phyloP scores from a whole-genome alignment of 352 stramenopile species.

The Globisporangium nunn region DNA sequence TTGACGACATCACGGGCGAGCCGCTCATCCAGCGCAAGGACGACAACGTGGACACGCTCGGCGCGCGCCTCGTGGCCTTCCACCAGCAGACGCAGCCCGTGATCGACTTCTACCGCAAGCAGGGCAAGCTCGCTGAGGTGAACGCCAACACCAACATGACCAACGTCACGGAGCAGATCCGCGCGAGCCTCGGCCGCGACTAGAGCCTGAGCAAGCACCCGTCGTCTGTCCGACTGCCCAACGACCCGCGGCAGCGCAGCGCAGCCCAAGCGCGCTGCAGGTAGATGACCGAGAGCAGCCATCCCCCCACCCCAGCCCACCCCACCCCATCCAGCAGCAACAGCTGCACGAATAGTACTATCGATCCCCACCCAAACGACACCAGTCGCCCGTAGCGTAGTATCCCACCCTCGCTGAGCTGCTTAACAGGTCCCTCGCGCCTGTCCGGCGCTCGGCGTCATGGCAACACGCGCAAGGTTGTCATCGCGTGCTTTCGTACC shows the following conservation, averaged over 20 bases:
- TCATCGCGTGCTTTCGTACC: background rate
- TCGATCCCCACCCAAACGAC: background rate
- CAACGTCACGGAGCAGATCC: slow-evolving; percentile 81
- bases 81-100: slow-evolving; percentile 97
- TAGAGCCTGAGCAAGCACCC: slow-evolving; percentile 26
- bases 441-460: background rate
- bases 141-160: slow-evolving; percentile 89
- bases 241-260: background rate
- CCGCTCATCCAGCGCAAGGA: slow-evolving; percentile 96
- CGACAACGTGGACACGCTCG: slow-evolving; percentile 92
- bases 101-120: slow-evolving; percentile 86
- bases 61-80: slow-evolving; percentile 91
- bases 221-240: background rate
- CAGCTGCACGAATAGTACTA: background rate
- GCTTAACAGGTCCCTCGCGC: background rate
- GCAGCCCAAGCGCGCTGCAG: too few species aligned
- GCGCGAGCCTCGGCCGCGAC: slow-evolving; percentile 52
- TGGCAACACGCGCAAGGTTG: background rate
- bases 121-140: slow-evolving; percentile 84
- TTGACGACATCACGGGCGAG: slow-evolving; percentile 94
- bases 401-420: background rate
- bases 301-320: background rate
- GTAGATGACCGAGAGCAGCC: too few species aligned
- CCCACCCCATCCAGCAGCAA: background rate
- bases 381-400: too few species aligned